These are phyloP conservation scores for Cruciata laevipes DNA, from an alignment of 257 asterid species.

Conservation along the genomic window DNA sequence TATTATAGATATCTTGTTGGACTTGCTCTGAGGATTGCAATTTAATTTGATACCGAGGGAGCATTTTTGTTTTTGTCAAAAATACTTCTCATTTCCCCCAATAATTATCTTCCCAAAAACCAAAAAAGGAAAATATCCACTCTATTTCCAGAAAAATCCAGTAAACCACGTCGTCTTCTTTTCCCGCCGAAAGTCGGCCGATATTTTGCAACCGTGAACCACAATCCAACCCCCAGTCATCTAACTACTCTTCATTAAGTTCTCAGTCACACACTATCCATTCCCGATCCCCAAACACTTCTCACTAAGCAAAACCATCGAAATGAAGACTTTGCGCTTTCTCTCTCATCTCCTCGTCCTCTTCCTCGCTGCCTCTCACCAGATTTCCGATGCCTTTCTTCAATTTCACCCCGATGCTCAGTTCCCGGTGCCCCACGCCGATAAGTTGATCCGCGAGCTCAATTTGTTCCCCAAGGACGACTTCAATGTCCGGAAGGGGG, in stretches of 20 bases:
- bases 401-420: conserved; percentile 30
- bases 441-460: conserved; percentile 59
- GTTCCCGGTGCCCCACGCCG: conserved; percentile 38
- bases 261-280: conserved; percentile 5
- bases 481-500: conserved; percentile 40
- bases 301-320: not conserved
- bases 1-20: too few species aligned
- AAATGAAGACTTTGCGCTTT: conserved; percentile 30
- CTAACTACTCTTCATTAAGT: not conserved
- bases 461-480: conserved; percentile 59
- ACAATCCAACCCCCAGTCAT: not conserved
- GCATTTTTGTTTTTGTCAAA: too few species aligned
- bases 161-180: not conserved
- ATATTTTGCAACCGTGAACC: not conserved
- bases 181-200: conserved; percentile 10
- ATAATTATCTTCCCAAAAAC: not conserved
- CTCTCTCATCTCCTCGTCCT: conserved; percentile 21
- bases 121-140: not conserved
- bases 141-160: not conserved
- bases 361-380: conserved; percentile 20
- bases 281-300: not conserved
- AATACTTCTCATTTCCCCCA: too few species aligned
- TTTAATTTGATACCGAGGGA: too few species aligned
- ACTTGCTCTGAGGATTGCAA: too few species aligned
- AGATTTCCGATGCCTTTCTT: conserved; percentile 40